Conservation (phyloP, 75 land plant species). For the Adiantum capillusveneris region DNA sequence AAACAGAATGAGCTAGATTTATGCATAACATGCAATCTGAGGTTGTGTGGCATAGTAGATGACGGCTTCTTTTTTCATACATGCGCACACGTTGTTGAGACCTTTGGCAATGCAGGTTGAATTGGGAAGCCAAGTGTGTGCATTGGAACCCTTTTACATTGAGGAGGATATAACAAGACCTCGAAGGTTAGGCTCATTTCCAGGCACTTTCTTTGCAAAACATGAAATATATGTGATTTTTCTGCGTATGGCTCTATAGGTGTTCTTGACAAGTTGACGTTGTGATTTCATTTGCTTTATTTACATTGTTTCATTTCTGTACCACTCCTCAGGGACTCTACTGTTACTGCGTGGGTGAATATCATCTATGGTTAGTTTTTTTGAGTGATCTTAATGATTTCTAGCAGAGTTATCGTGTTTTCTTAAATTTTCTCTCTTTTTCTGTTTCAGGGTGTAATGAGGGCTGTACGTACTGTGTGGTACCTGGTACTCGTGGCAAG, state of each 20-base stretch:
- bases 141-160: constrained; percentile 4
- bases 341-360: constrained; percentile 3
- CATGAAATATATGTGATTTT: too few species aligned
- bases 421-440: not conserved
- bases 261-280: not conserved
- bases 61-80: not conserved
- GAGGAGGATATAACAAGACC: constrained; percentile 2
- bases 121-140: constrained; percentile 5
- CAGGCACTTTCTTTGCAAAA: too few species aligned
- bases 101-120: constrained; percentile 1
- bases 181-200: not conserved
- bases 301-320: too few species aligned
- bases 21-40: too few species aligned
- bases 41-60: too few species aligned
- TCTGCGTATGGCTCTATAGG: not conserved
- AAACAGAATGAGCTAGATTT: too few species aligned
- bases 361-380: constrained; percentile 6
- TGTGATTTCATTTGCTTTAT: not conserved
- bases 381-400: too few species aligned
- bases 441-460: constrained; percentile 3
- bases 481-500: constrained; percentile 8
- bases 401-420: too few species aligned
- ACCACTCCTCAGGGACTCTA: not conserved
- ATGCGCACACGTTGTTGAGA: too few species aligned
- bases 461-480: constrained; percentile 7